Evolutionary conservation across 371 early-diverging fungal species (phyloP).

Genomic region (Dichotomocladium elegans): DNA sequence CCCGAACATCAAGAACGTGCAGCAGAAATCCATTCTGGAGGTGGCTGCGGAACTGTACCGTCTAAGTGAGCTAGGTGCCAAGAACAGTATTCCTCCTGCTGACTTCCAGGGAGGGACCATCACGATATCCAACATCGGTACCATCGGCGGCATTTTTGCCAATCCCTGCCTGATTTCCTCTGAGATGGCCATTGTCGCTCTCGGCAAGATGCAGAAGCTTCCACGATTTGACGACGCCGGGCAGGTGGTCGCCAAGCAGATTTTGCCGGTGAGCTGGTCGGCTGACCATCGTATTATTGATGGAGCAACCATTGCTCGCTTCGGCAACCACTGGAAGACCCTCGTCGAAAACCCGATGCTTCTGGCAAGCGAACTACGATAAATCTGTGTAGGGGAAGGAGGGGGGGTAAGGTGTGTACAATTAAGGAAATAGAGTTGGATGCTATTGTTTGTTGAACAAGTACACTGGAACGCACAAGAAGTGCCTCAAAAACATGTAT

Average conservation of each 20-base stretch:
- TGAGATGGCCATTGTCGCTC: slow-evolving; percentile 89
- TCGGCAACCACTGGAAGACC: slow-evolving; percentile 81
- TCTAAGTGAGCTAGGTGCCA: slow-evolving; percentile 69
- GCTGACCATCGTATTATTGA: slow-evolving; percentile 98
- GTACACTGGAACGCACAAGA: no score
- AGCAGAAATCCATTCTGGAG: slow-evolving; percentile 85
- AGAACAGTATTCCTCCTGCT: slow-evolving; percentile 56
- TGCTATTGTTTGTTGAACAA: no score
- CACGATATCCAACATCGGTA: slow-evolving; percentile 94
- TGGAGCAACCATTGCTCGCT: slow-evolving; percentile 95
- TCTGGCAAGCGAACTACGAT: slow-evolving; percentile 56
- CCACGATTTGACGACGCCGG: slow-evolving; percentile 75
- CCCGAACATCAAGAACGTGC: slow-evolving; percentile 92
- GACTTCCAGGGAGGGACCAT: slow-evolving; percentile 87
- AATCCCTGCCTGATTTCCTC: slow-evolving; percentile 88
- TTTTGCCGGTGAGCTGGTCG: slow-evolving; percentile 85
- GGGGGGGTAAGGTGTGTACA: no score
- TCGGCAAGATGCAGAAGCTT: slow-evolving; percentile 81
- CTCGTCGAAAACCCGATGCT: slow-evolving; percentile 80
- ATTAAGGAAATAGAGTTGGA: no score
- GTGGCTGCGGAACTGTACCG: slow-evolving; percentile 85
- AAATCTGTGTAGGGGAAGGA: no score
- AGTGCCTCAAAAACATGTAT: no score
- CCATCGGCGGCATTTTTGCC: slow-evolving; percentile 89
- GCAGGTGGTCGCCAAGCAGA: slow-evolving; percentile 65